Conservation (phyloP, 2,329 filamentous ascomycete species). For the Cercospora sp. region DNA sequence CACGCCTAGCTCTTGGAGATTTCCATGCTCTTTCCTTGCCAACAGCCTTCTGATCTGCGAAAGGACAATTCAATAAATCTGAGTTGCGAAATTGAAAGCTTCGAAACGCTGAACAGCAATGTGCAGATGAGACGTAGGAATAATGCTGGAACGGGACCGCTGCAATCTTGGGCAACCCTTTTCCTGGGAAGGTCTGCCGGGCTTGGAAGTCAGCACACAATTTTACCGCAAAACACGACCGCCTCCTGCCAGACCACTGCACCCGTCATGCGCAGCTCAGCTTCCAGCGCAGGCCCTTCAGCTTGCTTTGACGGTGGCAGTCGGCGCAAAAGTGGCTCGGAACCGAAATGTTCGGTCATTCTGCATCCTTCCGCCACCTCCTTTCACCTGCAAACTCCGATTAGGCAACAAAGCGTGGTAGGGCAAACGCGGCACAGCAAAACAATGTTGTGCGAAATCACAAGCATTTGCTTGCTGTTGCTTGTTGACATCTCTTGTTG, state of each 20-base stretch:
- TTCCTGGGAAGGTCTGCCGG: background rate
- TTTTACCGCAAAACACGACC: background rate
- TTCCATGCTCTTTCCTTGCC: too few relatives aligned
- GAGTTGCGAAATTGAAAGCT: background rate
- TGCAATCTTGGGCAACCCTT: background rate
- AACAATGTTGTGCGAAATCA: background rate
- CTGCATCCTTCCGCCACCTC: conserved; percentile 13
- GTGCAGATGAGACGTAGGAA: background rate
- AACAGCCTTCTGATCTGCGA: too few relatives aligned
- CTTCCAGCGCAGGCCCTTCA: background rate
- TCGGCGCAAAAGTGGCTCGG: conserved; percentile 13
- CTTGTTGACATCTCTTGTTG: background rate
- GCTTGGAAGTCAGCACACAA: background rate
- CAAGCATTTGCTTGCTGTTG: background rate
- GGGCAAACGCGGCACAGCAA: background rate
- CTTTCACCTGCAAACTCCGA: background rate
- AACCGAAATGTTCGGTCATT: background rate
- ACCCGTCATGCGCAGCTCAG: background rate
- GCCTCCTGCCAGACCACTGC: background rate
- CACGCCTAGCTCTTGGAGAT: too few relatives aligned
- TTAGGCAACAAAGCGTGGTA: conserved; percentile 1
- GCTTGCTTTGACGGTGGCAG: background rate
- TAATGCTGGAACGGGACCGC: background rate
- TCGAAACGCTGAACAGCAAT: background rate
- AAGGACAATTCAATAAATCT: background rate